Conservation (phyloP, 176 grass and related monocot species). For the Rhynchospora pubera region DNA sequence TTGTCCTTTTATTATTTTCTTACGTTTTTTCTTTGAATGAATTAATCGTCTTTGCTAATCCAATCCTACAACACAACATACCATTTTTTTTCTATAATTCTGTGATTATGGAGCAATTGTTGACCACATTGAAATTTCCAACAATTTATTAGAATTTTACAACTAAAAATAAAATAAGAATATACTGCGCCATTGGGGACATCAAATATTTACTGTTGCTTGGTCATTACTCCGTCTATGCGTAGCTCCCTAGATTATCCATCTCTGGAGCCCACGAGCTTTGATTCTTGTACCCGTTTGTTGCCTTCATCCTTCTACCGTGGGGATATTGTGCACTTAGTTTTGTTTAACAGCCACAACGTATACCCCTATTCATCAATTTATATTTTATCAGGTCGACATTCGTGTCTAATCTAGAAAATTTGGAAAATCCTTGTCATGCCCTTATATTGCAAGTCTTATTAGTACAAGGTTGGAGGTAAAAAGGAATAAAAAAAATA, state of each 20-base stretch:
- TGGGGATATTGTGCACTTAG: not conserved
- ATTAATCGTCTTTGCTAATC: too few species aligned
- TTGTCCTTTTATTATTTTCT: not conserved
- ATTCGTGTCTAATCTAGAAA: too few species aligned
- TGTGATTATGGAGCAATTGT: not conserved
- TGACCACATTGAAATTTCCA: not conserved
- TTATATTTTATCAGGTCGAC: not conserved
- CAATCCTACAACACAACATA: not conserved
- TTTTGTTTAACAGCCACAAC: not conserved
- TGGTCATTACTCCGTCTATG: not conserved
- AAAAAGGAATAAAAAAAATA: not conserved
- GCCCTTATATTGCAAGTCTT: too few species aligned
- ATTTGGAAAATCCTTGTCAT: not conserved
- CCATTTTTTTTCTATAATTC: not conserved
- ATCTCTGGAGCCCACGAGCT: not conserved
- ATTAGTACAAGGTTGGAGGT: not conserved
- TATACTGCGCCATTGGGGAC: not conserved
- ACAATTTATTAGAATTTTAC: not conserved
- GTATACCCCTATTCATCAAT: not conserved
- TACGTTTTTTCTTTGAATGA: not conserved
- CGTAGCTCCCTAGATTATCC: not conserved
- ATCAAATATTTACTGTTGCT: not conserved
- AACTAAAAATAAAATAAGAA: not conserved
- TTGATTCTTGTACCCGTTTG: not conserved
- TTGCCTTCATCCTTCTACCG: not conserved